Base-by-base conservation (phyloP, 768 basidiomycete species). In the Russula sp. region DNA sequence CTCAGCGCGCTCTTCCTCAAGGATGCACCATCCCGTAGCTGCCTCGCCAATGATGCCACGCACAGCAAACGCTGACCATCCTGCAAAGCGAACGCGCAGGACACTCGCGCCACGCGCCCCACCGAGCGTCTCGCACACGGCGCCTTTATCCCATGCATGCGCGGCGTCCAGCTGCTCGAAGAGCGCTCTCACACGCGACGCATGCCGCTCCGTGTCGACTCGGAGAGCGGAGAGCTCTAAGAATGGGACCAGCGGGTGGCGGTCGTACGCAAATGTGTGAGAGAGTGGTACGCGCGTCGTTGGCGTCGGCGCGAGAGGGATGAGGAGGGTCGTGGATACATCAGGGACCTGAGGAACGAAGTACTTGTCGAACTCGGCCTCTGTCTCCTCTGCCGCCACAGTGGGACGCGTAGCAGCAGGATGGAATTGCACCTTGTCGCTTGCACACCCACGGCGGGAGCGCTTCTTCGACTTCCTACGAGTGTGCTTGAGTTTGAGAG, bases 241-340 rank as follows among this genome's bases (percentile, higher is more conserved):
- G 5, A 89, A 72, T 0, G 87, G 87, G 5, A 90, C 78, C 14
- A 87, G 74, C 13, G 76, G 73, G 68, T 73, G 73, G 5, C 68
- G 57, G 16, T 66, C 65, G 18, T 52, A 26, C 9, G 67, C 67
- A 34, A 68, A 24, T 62, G 73, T 55, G 76, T 55, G 56, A 7
- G 71, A 76, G 57, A 92, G 78, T 4, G 89, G 90, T 11, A 84
- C 73, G n/a, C 86, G 85, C 5, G 80, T 72, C 0, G 85, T 84
- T 9, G 90, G 87, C 2, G 87, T 88, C 1, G 91, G 90, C 0
- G 86, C 87, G 63, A 93, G 82, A 58, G 91, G 90, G 34, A 93
- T 81, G 55, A 89, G 81, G 56, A 93, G 83, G 67, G 79, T 79
- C 10, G 90, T 90, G 13, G 82, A 85, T 5, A 87, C 83, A 5